Evolutionary conservation across 2,329 filamentous ascomycete genomes (phyloP).

Genomic region (Metarhizium rileyi): DNA sequence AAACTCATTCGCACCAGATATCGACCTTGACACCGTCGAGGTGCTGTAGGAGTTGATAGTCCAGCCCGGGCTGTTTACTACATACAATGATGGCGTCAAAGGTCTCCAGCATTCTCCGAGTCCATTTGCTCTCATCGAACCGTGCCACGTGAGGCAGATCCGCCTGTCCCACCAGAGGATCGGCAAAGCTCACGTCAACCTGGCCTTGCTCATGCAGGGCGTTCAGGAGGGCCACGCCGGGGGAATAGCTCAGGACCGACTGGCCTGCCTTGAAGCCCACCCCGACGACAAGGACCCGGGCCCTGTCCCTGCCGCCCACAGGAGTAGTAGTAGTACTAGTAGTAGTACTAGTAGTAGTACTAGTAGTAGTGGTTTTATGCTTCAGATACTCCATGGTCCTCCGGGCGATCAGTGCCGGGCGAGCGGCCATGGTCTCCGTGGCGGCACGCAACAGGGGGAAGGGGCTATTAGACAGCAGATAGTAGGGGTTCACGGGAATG

Average conservation of each 20-base stretch:
- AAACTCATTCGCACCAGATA: not conserved
- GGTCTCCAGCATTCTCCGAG: not conserved
- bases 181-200: not conserved
- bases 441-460: conserved; percentile 37
- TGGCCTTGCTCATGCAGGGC: not conserved
- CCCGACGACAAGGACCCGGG: conserved; percentile 33
- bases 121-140: not conserved
- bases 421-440: conserved; percentile 31
- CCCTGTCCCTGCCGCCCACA: conserved; percentile 1
- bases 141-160: not conserved
- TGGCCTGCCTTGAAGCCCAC: conserved; percentile 42
- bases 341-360: no score
- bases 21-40: not conserved
- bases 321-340: no score
- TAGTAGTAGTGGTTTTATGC: not conserved
- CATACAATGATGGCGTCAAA: not conserved
- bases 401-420: conserved; percentile 30
- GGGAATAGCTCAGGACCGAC: conserved; percentile 36
- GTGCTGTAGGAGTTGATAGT: not conserved
- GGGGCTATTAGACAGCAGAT: conserved; percentile 37
- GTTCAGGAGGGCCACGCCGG: conserved; percentile 23
- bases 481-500: conserved; percentile 46
- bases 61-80: not conserved
- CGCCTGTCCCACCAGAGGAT: not conserved
- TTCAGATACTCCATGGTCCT: conserved; percentile 23